A percentile compares a stretch with the other conserved stretches of the same genome.
Evolutionary conservation across 192 early-diverging fungal species (phyloP).

Genomic region (Linnemannia schmuckeri): DNA sequence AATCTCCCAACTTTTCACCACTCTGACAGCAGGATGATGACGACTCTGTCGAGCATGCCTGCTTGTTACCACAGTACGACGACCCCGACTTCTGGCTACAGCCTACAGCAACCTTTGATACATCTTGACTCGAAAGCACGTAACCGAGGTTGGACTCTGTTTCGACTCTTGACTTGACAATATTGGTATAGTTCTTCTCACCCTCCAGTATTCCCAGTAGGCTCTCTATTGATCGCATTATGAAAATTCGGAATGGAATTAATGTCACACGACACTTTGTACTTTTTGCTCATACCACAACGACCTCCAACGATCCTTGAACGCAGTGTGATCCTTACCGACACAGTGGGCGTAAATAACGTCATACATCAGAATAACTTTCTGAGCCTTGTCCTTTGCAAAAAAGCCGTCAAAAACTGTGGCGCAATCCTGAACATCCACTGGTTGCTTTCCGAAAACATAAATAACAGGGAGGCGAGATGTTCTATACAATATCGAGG

Average conservation of each 20-base stretch:
- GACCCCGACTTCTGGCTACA: constrained; percentile 22
- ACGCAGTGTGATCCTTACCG: constrained; percentile 39
- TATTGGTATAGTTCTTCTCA: constrained; percentile 37
- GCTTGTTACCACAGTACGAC: neutral
- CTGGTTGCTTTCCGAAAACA: constrained; percentile 82
- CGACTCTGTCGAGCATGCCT: neutral
- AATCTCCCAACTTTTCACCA: neutral
- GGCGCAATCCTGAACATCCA: constrained; percentile 75
- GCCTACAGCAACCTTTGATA: neutral
- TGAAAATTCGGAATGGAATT: neutral
- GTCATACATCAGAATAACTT: constrained; percentile 81
- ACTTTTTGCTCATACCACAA: neutral
- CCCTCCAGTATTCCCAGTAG: constrained; percentile 18
- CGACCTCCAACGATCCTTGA: neutral
- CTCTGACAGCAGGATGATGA: constrained; percentile 21
- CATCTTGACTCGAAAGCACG: constrained; percentile 20
- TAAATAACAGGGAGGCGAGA: constrained; percentile 87
- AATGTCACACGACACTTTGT: neutral
- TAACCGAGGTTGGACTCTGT: constrained; percentile 57
- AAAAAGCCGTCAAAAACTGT: constrained; percentile 60
- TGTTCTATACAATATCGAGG: constrained; percentile 59
- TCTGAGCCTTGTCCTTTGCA: constrained; percentile 47
- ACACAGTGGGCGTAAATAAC: constrained; percentile 77
- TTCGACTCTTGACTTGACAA: constrained; percentile 61
- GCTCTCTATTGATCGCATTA: constrained; percentile 25